These are phyloP conservation scores for Streptanthus diversifolius DNA, from an alignment of 345 rosid genomes.

Conservation along the genomic window DNA sequence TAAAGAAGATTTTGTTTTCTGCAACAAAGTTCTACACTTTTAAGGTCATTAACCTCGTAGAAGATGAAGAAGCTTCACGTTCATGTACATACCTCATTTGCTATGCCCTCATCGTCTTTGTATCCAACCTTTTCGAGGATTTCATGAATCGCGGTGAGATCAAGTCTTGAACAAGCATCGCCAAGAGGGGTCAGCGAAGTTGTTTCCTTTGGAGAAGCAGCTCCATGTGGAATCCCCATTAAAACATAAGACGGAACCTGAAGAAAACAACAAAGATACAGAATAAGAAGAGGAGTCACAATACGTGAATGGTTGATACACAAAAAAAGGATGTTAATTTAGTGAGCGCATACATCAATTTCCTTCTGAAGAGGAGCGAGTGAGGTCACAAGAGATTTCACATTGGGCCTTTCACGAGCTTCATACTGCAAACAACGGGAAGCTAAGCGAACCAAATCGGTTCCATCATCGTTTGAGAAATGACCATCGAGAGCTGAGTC, in stretches of 20 bases:
- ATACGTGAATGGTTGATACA: background rate
- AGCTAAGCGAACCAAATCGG: conserved; percentile 76
- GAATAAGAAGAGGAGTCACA: background rate
- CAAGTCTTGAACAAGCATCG: conserved; percentile 75
- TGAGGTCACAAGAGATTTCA: conserved; percentile 67
- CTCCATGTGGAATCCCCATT: conserved; percentile 65
- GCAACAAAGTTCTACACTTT: background rate
- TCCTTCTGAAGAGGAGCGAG: conserved; percentile 74
- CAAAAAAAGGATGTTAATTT: background rate
- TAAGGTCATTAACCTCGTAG: background rate
- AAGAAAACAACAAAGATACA: background rate
- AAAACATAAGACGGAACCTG: conserved; percentile 64
- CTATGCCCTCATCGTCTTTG: conserved; percentile 77
- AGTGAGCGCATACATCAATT: conserved; percentile 45
- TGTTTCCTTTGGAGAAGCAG: conserved; percentile 44
- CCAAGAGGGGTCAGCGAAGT: conserved; percentile 56
- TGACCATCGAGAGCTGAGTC: conserved; percentile 80
- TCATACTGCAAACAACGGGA: conserved; percentile 85
- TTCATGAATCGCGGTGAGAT: conserved; percentile 77
- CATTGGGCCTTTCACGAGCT: conserved; percentile 87
- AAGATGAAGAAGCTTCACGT: background rate
- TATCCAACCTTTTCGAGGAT: conserved; percentile 70
- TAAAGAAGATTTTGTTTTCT: background rate
- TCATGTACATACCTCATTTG: conserved; percentile 60
- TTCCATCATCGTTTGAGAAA: conserved; percentile 85